A percentile compares a stretch with the other conserved stretches of the same genome.
Conservation (phyloP, 257 asterid species). For the Apocynum venetum region DNA sequence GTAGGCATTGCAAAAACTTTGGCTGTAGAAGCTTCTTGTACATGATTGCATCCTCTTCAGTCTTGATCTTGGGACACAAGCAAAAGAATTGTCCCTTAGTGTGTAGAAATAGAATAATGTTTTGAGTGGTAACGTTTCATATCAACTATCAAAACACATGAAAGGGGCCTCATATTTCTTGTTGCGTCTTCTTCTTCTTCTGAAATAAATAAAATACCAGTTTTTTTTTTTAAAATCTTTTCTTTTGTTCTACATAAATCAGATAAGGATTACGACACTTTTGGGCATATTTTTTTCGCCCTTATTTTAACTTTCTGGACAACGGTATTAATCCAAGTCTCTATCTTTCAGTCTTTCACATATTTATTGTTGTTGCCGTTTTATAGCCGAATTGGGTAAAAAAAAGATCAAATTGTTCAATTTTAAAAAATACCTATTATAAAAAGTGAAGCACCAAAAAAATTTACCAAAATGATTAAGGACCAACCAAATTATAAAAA, state of each 20-base stretch:
- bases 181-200: background rate
- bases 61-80: background rate
- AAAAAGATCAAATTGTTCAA: too few species aligned
- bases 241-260: background rate
- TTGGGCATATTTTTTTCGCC: background rate
- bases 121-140: background rate
- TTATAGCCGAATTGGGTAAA: too few species aligned
- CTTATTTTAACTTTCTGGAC: background rate
- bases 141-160: background rate
- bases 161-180: background rate
- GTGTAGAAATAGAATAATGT: background rate
- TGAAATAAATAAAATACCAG: background rate
- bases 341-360: too few species aligned
- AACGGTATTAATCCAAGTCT: background rate
- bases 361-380: too few species aligned
- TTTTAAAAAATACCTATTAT: too few species aligned
- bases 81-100: constrained; percentile 4
- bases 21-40: constrained; percentile 84
- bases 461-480: too few species aligned
- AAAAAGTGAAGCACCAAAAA: too few species aligned
- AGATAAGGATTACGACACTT: background rate
- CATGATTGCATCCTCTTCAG: constrained; percentile 21
- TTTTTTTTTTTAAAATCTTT: background rate
- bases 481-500: too few species aligned
- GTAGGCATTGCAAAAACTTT: constrained; percentile 52